These are phyloP conservation scores for Aureobasidium sp. DNA, from an alignment of 2,329 filamentous ascomycete genomes.

Conservation along the genomic window DNA sequence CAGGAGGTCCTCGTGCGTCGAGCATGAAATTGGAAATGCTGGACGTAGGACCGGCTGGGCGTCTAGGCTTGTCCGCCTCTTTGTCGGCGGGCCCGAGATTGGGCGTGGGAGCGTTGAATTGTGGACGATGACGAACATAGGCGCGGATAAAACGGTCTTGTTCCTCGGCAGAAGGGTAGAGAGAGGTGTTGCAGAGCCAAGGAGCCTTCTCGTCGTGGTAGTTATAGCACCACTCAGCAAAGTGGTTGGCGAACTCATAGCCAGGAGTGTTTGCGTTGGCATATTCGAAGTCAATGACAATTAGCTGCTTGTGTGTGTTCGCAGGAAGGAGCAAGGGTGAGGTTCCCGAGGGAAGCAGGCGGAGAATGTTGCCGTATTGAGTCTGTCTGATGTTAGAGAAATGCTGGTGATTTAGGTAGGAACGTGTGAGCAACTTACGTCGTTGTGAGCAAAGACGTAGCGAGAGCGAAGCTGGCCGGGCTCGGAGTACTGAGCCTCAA, in stretches of 20 bases:
- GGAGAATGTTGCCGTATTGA: constrained; percentile 96
- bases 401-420: neutral
- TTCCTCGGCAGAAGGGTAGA: constrained; percentile 73
- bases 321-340: constrained; percentile 82
- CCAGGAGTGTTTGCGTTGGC: constrained; percentile 81
- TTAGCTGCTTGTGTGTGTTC: constrained; percentile 90
- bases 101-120: constrained; percentile 49
- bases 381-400: too few species aligned
- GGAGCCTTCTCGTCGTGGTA: constrained; percentile 69
- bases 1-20: constrained; percentile 44
- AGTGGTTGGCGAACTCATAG: constrained; percentile 94
- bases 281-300: constrained; percentile 98
- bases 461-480: constrained; percentile 59
- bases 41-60: constrained; percentile 28
- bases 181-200: constrained; percentile 55
- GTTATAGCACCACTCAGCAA: constrained; percentile 96
- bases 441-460: constrained; percentile 94
- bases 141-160: constrained; percentile 78
- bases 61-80: constrained; percentile 25
- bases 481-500: constrained; percentile 67
- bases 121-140: constrained; percentile 75
- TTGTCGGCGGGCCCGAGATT: constrained; percentile 23
- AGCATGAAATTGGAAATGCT: constrained; percentile 65
- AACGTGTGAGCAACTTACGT: constrained; percentile 53
- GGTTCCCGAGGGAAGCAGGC: constrained; percentile 60